These are phyloP conservation scores for Zygosaccharomyces pseudobailii DNA, from an alignment of 1,139 yeast genomes.

Conservation along the genomic window DNA sequence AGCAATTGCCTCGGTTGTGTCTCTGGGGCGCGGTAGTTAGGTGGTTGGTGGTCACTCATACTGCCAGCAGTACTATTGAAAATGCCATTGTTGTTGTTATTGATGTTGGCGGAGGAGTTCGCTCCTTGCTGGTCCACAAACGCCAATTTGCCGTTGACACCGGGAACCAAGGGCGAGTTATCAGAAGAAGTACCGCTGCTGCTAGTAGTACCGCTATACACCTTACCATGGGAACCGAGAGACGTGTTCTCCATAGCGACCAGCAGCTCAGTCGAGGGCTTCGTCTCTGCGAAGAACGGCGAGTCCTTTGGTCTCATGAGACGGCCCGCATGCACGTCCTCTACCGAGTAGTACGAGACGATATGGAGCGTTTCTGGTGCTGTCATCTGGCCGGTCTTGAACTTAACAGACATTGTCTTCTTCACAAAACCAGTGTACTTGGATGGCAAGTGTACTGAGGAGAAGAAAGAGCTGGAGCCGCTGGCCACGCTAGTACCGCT, in stretches of 20 bases:
- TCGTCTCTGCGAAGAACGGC: slow-evolving; percentile 46
- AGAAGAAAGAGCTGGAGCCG: too few relatives aligned
- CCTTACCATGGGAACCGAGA: slow-evolving; percentile 39
- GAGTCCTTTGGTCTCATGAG: slow-evolving; percentile 58
- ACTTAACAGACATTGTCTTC: slow-evolving; percentile 67
- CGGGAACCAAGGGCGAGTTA: background rate
- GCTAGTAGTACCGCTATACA: background rate
- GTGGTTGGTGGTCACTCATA: slow-evolving; percentile 9
- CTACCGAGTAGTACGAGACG: slow-evolving; percentile 70
- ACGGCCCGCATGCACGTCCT: slow-evolving; percentile 59
- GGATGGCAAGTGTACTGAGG: slow-evolving; percentile 40
- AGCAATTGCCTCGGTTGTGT: background rate
- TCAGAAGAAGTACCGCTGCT: background rate
- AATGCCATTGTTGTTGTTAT: background rate
- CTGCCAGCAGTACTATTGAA: slow-evolving; percentile 11
- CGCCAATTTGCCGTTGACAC: background rate
- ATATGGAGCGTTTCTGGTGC: slow-evolving; percentile 58
- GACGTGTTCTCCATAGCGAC: slow-evolving; percentile 57
- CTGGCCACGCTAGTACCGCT: too few relatives aligned
- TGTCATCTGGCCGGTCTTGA: slow-evolving; percentile 25
- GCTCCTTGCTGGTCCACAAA: background rate
- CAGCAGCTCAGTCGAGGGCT: slow-evolving; percentile 56
- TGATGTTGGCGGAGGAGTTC: background rate
- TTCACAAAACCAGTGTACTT: slow-evolving; percentile 76
- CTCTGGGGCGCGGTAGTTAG: background rate